Base-by-base conservation (phyloP, 1,139 yeast genomes). In the Suhomyces terraborum region DNA sequence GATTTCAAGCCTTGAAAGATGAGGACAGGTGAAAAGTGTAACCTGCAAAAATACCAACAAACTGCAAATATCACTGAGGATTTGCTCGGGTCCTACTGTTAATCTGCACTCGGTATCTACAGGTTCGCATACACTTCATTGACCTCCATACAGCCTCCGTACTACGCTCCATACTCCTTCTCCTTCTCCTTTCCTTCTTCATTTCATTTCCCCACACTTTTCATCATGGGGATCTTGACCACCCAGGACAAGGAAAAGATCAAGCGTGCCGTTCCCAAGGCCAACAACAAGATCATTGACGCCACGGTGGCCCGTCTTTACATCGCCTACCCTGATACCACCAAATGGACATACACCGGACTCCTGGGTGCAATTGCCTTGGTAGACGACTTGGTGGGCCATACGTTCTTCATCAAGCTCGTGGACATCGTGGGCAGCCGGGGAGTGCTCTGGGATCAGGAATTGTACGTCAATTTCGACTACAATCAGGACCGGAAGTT, bases 391-490 rank as follows among this genome's bases (percentile, higher is more conserved):
- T 67, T 86, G 17, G 96, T 93, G 7, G 98, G 98, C 3, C 93
- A 91, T 63, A 88, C 97, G 0, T 91, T 86, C 59, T 93, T 89
- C 61, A 72, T 93, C 39, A 93, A 93, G 60, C 61, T 93, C 43
- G 95, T 93, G 8, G 98, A 93, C 56, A 80, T 93, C 31, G 61
- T 72, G 30, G 95, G 95, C 8, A 79, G 80, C 48, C 71, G 87
- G 30, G 98, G 98, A 14, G 95, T 93, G 1, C 51, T 93, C 0
- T 93, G 98, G 98, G 98, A 93, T 62, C 98, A 93, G 62, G 98
- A 93, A 61, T 65, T 93, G 36, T 93, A 88, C 58, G 83, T 88
- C 8, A 85, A 87, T 54, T 89, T 93, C 60, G 84, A 83, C 50
- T 93, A 93, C 64, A 79, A 86, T 59, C 98, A 93, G 63, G 98